Evolutionary conservation across 805 yeast genomes (phyloP), one percentile per base, ranked within the genome.

Genomic region (Spathaspora hagerdaliae): DNA sequence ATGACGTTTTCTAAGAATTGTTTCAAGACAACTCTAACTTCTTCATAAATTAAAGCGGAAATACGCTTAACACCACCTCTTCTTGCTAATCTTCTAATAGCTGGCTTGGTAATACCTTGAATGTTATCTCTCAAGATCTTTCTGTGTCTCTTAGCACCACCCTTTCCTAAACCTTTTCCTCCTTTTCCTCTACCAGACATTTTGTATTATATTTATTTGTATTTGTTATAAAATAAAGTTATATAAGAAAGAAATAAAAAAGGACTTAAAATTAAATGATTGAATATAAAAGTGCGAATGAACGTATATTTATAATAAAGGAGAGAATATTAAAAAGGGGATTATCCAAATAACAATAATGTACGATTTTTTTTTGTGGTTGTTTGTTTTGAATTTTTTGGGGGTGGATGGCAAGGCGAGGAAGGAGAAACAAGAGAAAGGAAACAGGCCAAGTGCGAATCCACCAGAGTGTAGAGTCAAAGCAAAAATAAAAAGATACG

Each of bases 61-160:
- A 92, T 92, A 87, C 99, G 96, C 86, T 92, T 92, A 70, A 92
- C 99, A 91, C 99, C 99, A 80, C 99, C 99, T 88, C 99, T 90
- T 85, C 99, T 92, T 44, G 99, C 99, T 66, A 92, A 86, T 88
- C 99, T 92, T 82, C 99, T 90, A 70, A 92, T 92, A 69, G 99
- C 99, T 71, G 99, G 99, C 84, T 92, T 92, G 54, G 99, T 92
- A 72, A 92, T 92, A 82, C 99, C 99, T 79, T 91, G 97, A 61
- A 94, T 92, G 92, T 92, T 94, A 76, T 94, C 99, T 83, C 98
- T 91, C 59, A 91, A 82, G 77, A 92, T 88, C 88, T 91, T 91
- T 85, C 98, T 89, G 90, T 92, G 99, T 78, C 99, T 90, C 85
- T 92, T 92, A 66, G 99, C 99, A 81, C 99, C 99, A 79, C 97